A percentile compares a stretch with the other conserved stretches of the same genome.
Evolutionary conservation across 139 green algal species (phyloP).

Genomic region (Auxenochlorella pyrenoidosa): DNA sequence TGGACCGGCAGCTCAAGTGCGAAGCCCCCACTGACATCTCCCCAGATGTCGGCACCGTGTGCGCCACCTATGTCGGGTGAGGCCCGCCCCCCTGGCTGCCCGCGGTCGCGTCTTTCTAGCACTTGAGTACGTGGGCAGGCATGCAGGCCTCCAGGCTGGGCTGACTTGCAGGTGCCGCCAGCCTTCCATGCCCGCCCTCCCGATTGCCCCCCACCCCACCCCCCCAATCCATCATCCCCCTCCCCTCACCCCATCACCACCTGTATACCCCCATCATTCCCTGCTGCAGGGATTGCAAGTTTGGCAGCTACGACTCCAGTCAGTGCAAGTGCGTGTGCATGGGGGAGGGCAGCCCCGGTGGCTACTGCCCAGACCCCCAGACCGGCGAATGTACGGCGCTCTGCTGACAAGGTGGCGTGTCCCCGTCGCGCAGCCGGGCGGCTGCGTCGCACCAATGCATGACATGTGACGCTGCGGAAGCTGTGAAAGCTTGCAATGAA

Average conservation of each 20-base stretch:
- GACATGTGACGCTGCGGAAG: not conserved
- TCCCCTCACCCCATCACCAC: not conserved
- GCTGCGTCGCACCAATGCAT: too few species aligned
- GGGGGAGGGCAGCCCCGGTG: slow-evolving; percentile 1
- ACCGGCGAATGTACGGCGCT: slow-evolving; percentile 5
- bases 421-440: too few species aligned
- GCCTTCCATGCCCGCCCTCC: too few species aligned
- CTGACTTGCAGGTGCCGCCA: too few species aligned
- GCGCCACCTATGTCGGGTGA: slow-evolving; percentile 5
- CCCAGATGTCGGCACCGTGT: not conserved
- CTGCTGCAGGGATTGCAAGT: slow-evolving; percentile 8
- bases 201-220: too few species aligned
- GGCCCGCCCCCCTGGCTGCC: not conserved
- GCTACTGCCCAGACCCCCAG: not conserved
- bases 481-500: not conserved
- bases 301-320: not conserved
- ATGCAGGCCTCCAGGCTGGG: too few species aligned
- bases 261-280: too few species aligned
- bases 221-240: not conserved
- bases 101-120: too few species aligned
- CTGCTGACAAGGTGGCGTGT: not conserved
- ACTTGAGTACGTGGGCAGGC: too few species aligned
- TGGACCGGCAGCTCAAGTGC: not conserved
- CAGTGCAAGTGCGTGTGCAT: slow-evolving; percentile 19
- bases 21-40: slow-evolving; percentile 8